phyloP scores from a whole-genome alignment of 2,329 filamentous ascomycete genomes.

The Pseudonectria buxi region DNA sequence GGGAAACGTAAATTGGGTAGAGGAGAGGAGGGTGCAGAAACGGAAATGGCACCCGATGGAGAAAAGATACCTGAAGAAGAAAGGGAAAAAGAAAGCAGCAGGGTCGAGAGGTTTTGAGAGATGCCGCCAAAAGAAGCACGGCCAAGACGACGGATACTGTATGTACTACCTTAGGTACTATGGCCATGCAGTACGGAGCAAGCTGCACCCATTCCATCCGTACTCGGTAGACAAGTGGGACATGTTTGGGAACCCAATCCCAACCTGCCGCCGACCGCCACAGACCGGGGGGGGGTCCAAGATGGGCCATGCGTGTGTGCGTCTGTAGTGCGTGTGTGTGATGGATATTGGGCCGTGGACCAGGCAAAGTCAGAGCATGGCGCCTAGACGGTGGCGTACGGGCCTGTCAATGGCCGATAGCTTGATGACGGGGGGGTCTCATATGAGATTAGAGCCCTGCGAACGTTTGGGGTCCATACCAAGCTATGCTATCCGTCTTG shows the following conservation, averaged over 20 bases:
- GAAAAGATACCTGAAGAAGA: constrained; percentile 3
- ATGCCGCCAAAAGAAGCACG: constrained; percentile 5
- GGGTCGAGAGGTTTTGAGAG: constrained; percentile 23
- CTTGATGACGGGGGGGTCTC: constrained; percentile 25
- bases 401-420: constrained; percentile 37
- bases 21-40: constrained; percentile 13
- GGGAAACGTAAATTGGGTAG: constrained; percentile 16
- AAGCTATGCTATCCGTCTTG: too few relatives aligned
- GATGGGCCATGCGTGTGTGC: too few relatives aligned
- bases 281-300: too few relatives aligned
- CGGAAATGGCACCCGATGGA: too few relatives aligned
- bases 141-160: constrained; percentile 2
- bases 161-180: too few relatives aligned
- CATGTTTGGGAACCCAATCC: too few relatives aligned
- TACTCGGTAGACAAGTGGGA: too few relatives aligned
- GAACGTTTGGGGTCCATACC: constrained; percentile 23
- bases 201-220: too few relatives aligned
- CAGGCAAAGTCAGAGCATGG: constrained; percentile 34
- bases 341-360: constrained; percentile 23
- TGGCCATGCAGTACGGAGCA: too few relatives aligned
- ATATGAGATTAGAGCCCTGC: constrained; percentile 40
- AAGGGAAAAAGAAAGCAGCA: constrained; percentile 18
- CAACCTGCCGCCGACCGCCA: too few relatives aligned
- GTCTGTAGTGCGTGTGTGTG: too few relatives aligned
- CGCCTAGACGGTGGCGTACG: constrained; percentile 34